Evolutionary conservation across 306 rosid genomes (phyloP).

Genomic region (Cicer arietinum): DNA sequence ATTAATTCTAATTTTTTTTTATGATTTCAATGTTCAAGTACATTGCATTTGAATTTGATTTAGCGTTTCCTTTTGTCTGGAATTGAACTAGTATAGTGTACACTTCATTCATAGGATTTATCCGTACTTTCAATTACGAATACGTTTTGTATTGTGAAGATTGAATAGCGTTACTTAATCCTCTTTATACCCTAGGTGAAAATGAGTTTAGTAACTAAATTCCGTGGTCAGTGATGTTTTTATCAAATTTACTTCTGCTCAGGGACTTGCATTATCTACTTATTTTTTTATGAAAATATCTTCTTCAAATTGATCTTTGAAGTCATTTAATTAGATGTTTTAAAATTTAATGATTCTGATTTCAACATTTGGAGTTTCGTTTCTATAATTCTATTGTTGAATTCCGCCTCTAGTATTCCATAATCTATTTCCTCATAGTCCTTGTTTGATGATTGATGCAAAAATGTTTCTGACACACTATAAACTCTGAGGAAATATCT

Average conservation of each 20-base stretch:
- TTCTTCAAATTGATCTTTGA: constrained; percentile 15
- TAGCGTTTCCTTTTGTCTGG: constrained; percentile 17
- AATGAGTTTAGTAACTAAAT: constrained; percentile 6
- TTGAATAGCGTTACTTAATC: not conserved
- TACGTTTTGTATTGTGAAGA: constrained; percentile 2
- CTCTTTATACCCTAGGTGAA: not conserved
- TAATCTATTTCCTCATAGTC: not conserved
- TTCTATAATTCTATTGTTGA: constrained; percentile 8
- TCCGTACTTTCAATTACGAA: not conserved
- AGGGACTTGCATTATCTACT: constrained; percentile 24
- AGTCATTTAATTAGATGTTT: not conserved
- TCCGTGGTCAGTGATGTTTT: not conserved
- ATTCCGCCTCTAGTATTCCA: constrained; percentile 14
- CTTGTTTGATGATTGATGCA: constrained; percentile 16
- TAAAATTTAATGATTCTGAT: not conserved
- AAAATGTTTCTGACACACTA: constrained; percentile 3
- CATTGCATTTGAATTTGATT: constrained; percentile 16
- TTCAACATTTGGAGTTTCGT: constrained; percentile 11
- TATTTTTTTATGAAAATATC: not conserved
- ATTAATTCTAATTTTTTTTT: not conserved
- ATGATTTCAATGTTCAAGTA: not conserved
- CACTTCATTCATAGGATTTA: not conserved
- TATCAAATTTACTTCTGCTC: constrained; percentile 10
- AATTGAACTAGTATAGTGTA: constrained; percentile 4
- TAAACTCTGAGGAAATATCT: constrained; percentile 5